phyloP scores from a whole-genome alignment of 164 flowering plant genomes.

The Santalum album region DNA sequence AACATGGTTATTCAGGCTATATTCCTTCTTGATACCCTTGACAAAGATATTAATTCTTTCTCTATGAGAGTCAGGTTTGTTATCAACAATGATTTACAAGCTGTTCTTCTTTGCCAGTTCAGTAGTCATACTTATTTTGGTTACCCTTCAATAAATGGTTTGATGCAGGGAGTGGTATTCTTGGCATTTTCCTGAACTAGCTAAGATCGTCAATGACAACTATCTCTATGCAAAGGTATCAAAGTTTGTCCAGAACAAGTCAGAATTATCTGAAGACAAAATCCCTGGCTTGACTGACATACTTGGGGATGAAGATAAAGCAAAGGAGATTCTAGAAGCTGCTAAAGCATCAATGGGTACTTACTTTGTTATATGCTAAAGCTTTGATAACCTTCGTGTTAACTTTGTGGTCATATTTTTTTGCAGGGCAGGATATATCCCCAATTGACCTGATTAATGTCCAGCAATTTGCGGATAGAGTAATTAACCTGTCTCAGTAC shows the following conservation, averaged over 20 bases:
- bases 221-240: slow-evolving; percentile 86
- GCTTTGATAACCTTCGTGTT: slow-evolving; percentile 1
- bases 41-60: slow-evolving; percentile 89
- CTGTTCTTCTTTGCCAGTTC: neutral
- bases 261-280: slow-evolving; percentile 64
- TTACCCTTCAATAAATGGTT: neutral
- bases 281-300: slow-evolving; percentile 65
- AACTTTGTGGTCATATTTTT: neutral
- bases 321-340: slow-evolving; percentile 90
- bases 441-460: slow-evolving; percentile 87
- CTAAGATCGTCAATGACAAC: slow-evolving; percentile 89
- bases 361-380: neutral
- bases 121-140: neutral
- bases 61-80: slow-evolving; percentile 96
- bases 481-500: slow-evolving; percentile 85
- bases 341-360: slow-evolving; percentile 95
- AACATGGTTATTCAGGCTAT: slow-evolving; percentile 99
- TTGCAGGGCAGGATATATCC: slow-evolving; percentile 90
- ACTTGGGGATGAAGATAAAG: slow-evolving; percentile 95
- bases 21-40: slow-evolving; percentile 90
- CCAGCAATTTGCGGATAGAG: slow-evolving; percentile 85
- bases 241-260: slow-evolving; percentile 64
- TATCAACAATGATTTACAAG: neutral
- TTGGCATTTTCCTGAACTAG: slow-evolving; percentile 89
- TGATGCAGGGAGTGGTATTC: slow-evolving; percentile 85